Evolutionary conservation across 2,329 filamentous ascomycete species (phyloP).

Genomic region (Trichoderma endophyticum): DNA sequence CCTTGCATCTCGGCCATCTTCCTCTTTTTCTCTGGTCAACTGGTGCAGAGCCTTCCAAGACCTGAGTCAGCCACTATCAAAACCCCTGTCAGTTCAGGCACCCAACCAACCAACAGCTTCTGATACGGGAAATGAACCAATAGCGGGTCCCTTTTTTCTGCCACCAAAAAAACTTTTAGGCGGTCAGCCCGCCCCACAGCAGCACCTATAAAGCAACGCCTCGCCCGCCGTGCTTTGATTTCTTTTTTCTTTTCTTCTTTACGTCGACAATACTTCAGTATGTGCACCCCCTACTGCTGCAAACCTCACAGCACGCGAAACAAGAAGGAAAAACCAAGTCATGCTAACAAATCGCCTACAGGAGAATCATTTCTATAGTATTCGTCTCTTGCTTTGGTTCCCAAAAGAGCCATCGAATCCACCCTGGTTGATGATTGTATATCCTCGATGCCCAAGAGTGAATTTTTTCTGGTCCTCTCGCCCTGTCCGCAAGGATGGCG

Average conservation of each 20-base stretch:
- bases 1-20: not conserved
- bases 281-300: slow-evolving; percentile 34
- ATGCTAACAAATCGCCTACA: slow-evolving; percentile 32
- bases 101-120: not conserved
- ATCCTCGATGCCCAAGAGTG: slow-evolving; percentile 89
- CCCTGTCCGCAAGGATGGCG: slow-evolving; percentile 61
- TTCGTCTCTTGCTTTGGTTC: slow-evolving; percentile 88
- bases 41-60: not conserved
- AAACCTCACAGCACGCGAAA: not conserved
- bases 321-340: not conserved
- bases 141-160: slow-evolving; percentile 20
- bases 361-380: slow-evolving; percentile 99
- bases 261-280: slow-evolving; percentile 63
- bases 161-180: slow-evolving; percentile 25
- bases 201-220: slow-evolving; percentile 32
- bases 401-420: slow-evolving; percentile 88
- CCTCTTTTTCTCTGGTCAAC: not conserved
- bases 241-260: slow-evolving; percentile 50
- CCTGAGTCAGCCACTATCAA: not conserved
- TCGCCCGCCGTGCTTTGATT: slow-evolving; percentile 32
- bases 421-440: slow-evolving; percentile 91
- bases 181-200: slow-evolving; percentile 5
- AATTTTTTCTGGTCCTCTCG: slow-evolving; percentile 62
- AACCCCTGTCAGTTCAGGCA: not conserved
- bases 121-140: not conserved